These are phyloP conservation scores for Elsinoe perseae DNA, from an alignment of 2,329 filamentous ascomycete genomes.

Conservation along the genomic window DNA sequence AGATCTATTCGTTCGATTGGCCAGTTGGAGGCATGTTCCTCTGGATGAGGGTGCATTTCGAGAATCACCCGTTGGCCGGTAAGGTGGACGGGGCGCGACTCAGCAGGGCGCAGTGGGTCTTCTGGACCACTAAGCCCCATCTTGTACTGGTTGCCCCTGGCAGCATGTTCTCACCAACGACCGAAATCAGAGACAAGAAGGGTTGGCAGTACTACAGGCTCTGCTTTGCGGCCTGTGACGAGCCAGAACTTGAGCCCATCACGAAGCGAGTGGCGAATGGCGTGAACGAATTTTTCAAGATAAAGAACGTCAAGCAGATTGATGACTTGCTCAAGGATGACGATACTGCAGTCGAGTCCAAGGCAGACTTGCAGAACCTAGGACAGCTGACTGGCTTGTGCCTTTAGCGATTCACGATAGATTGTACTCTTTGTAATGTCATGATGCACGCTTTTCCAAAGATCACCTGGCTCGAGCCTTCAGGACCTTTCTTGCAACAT, in stretches of 20 bases:
- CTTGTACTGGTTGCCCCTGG: constrained; percentile 66
- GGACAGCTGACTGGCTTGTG: constrained; percentile 10
- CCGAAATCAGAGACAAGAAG: constrained; percentile 48
- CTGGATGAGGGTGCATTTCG: constrained; percentile 68
- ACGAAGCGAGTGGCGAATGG: constrained; percentile 60
- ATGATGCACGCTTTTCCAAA: not conserved
- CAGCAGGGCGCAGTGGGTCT: constrained; percentile 60
- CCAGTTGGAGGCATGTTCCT: constrained; percentile 88
- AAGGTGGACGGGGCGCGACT: constrained; percentile 48
- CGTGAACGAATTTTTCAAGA: constrained; percentile 66
- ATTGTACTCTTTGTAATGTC: not conserved
- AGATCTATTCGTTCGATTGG: constrained; percentile 68
- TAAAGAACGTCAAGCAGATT: constrained; percentile 59
- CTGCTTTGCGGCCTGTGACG: constrained; percentile 79
- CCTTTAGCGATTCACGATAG: constrained; percentile 6
- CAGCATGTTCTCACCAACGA: constrained; percentile 61
- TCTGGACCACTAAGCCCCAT: constrained; percentile 61
- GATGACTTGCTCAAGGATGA: constrained; percentile 51
- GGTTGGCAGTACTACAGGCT: constrained; percentile 68
- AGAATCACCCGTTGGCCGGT: constrained; percentile 61
- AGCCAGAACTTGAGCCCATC: constrained; percentile 57
- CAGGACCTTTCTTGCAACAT: constrained; percentile 17
- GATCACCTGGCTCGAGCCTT: not conserved
- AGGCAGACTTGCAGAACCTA: not conserved
- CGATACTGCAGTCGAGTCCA: constrained; percentile 18